phyloP scores from a whole-genome alignment of 1,284 basidiomycete genomes.

The Moesziomyces globuligerus region DNA sequence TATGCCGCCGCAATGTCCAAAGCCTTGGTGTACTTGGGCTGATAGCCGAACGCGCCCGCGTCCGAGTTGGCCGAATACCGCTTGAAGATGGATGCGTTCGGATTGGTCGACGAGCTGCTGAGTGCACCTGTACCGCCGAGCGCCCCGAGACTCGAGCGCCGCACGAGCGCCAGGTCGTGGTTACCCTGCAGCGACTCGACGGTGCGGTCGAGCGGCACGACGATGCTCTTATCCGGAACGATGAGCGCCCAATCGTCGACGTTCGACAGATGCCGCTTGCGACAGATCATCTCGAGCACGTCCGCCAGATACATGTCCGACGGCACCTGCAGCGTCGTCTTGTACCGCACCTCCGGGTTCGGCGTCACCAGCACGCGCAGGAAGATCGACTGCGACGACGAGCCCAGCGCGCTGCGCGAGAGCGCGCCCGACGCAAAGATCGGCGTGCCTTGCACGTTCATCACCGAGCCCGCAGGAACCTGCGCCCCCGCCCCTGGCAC shows the following conservation, averaged over 20 bases:
- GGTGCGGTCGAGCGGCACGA: constrained; percentile 93
- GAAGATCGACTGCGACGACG: constrained; percentile 53
- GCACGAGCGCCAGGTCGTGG: constrained; percentile 83
- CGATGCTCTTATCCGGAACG: constrained; percentile 70
- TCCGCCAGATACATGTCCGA: constrained; percentile 96
- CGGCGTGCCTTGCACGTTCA: constrained; percentile 54
- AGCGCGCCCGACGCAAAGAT: constrained; percentile 57
- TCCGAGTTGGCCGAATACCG: constrained; percentile 78
- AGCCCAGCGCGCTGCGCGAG: constrained; percentile 40
- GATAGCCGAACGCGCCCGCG: constrained; percentile 69
- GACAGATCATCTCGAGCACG: constrained; percentile 76
- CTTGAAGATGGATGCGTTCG: constrained; percentile 73
- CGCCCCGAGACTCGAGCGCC: constrained; percentile 69
- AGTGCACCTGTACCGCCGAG: constrained; percentile 67
- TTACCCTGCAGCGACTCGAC: constrained; percentile 90
- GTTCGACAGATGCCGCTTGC: constrained; percentile 56
- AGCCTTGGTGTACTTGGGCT: constrained; percentile 65
- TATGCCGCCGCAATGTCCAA: constrained; percentile 72
- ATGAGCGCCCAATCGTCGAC: constrained; percentile 63
- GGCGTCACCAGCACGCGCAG: constrained; percentile 60
- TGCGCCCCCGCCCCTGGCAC: constrained; percentile 19
- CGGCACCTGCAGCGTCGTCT: constrained; percentile 69
- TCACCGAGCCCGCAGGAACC: constrained; percentile 38
- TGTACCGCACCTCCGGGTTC: constrained; percentile 58
- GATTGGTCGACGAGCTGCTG: constrained; percentile 76